A percentile compares a stretch with the other conserved stretches of the same genome.
Evolutionary conservation across 306 rosid genomes (phyloP).

Genomic region (Citrullus amarus): DNA sequence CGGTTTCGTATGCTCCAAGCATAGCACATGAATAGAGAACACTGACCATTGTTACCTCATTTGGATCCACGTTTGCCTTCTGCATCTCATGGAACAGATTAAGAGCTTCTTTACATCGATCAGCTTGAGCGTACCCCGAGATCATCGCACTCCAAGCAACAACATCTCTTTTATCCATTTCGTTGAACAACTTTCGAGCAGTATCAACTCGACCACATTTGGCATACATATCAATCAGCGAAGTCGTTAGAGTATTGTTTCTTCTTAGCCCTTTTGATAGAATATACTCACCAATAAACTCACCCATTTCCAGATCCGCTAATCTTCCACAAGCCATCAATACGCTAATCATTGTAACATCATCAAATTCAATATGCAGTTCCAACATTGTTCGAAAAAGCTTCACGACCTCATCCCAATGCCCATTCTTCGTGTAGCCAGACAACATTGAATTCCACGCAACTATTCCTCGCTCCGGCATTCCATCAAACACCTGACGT

Average conservation of each 20-base stretch:
- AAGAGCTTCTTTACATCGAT: constrained; percentile 46
- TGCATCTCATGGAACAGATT: constrained; percentile 47
- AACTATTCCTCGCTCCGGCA: constrained; percentile 18
- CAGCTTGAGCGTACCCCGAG: constrained; percentile 46
- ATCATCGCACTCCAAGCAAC: constrained; percentile 67
- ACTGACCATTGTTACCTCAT: constrained; percentile 61
- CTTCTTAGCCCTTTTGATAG: constrained; percentile 22
- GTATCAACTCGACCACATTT: constrained; percentile 46
- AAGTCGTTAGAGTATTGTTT: constrained; percentile 33
- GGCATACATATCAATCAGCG: constrained; percentile 46
- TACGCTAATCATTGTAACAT: constrained; percentile 40
- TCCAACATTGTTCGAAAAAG: constrained; percentile 29
- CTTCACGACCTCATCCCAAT: constrained; percentile 40
- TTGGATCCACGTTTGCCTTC: constrained; percentile 34
- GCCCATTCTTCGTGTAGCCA: constrained; percentile 29
- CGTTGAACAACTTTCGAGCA: constrained; percentile 34
- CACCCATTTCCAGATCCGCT: constrained; percentile 40
- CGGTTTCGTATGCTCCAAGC: constrained; percentile 50
- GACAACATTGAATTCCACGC: constrained; percentile 48
- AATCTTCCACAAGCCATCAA: constrained; percentile 45
- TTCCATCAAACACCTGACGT: constrained; percentile 45
- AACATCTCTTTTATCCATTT: constrained; percentile 38
- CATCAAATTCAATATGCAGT: constrained; percentile 25
- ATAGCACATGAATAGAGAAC: constrained; percentile 43
- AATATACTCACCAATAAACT: constrained; percentile 33